Percentiles rank a stretch among this genome's conserved stretches.
phyloP scores from a whole-genome alignment of 257 asterid genomes.

The Eustoma russellianum region DNA sequence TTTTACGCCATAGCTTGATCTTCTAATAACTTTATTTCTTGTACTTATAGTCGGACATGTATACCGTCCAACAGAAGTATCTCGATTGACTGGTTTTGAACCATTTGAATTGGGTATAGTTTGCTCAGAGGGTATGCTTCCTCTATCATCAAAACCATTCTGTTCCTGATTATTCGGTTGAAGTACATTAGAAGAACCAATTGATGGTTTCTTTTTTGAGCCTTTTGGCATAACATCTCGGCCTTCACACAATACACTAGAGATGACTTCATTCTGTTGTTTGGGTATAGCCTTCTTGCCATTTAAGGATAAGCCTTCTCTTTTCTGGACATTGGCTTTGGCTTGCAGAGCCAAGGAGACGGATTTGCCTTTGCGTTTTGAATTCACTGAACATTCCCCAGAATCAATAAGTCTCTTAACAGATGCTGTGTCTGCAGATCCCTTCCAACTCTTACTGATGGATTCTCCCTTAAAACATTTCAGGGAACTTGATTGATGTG shows the following conservation, averaged over 20 bases:
- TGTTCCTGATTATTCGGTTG: conserved; percentile 85
- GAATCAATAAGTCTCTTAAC: conserved; percentile 24
- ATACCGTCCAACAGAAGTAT: conserved; percentile 35
- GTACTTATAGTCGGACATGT: conserved; percentile 33
- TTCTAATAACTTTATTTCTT: conserved; percentile 38
- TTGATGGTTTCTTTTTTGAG: conserved; percentile 34
- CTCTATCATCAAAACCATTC: conserved; percentile 53
- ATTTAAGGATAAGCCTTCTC: conserved; percentile 37
- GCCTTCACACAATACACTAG: conserved; percentile 31
- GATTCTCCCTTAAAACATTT: conserved; percentile 40
- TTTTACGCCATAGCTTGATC: conserved; percentile 31
- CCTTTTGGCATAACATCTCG: conserved; percentile 38
- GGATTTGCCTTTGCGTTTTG: conserved; percentile 48
- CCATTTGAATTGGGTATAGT: conserved; percentile 29
- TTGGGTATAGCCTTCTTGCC: conserved; percentile 29
- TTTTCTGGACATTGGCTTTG: conserved; percentile 75
- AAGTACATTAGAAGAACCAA: conserved; percentile 36
- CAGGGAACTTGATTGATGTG: conserved; percentile 31
- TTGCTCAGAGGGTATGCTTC: conserved; percentile 37
- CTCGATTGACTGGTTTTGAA: conserved; percentile 32
- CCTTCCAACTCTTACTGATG: conserved; percentile 36
- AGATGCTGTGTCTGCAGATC: conserved; percentile 31
- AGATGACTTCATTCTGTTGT: conserved; percentile 33
- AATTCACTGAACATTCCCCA: conserved; percentile 31
- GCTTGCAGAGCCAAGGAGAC: conserved; percentile 89